A percentile compares a stretch with the other conserved stretches of the same genome.
These are phyloP conservation scores for Magnolia sinica DNA, from an alignment of 164 flowering plant species.

Conservation along the genomic window DNA sequence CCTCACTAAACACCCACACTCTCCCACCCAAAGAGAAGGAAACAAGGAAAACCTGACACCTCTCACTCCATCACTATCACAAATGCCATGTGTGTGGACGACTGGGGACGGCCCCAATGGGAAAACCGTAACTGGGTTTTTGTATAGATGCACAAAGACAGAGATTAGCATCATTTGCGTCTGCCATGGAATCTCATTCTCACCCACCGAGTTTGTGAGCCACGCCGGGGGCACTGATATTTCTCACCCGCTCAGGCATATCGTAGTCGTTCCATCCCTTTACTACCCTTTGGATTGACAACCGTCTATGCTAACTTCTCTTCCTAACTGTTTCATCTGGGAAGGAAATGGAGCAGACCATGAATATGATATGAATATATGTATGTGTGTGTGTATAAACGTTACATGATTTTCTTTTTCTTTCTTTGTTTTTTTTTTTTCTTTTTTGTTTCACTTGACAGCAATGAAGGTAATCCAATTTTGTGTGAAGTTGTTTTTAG, in stretches of 20 bases:
- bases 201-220: constrained; percentile 68
- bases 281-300: constrained; percentile 13
- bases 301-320: too few relatives aligned
- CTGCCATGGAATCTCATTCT: constrained; percentile 70
- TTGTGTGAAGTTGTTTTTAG: too few relatives aligned
- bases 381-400: too few relatives aligned
- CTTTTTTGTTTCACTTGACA: not conserved
- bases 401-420: too few relatives aligned
- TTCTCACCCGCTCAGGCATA: constrained; percentile 51
- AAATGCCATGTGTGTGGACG: constrained; percentile 65
- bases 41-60: not conserved
- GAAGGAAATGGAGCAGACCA: not conserved
- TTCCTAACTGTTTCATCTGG: not conserved
- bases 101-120: constrained; percentile 76
- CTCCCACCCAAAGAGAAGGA: not conserved
- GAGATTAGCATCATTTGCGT: constrained; percentile 71
- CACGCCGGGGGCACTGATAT: constrained; percentile 68
- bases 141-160: constrained; percentile 52
- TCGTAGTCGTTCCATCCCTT: constrained; percentile 45
- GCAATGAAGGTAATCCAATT: not conserved
- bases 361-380: too few relatives aligned
- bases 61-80: constrained; percentile 13
- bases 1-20: constrained; percentile 23
- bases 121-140: constrained; percentile 57
- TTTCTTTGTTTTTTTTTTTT: too few relatives aligned